Evolutionary conservation across 352 stramenopile genomes (phyloP), one percentile per base, ranked within the genome.

Genomic region (Phytophthora pinifolia): DNA sequence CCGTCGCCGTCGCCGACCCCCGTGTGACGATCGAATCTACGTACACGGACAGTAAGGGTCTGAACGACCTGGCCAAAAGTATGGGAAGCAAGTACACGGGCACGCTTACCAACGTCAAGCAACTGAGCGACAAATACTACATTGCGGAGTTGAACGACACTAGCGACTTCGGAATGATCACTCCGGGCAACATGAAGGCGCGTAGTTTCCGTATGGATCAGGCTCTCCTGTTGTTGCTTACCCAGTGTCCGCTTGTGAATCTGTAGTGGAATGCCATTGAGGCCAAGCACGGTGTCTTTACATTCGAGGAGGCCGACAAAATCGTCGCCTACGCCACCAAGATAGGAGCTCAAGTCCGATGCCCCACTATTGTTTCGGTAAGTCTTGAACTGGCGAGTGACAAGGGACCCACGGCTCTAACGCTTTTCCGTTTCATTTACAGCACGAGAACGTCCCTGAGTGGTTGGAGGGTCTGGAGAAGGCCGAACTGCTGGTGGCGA

Each of bases 111-210:
- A 46, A 56, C 34, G 20, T 54, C 14, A 55, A 55, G 9, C 44
- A 62, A n/a, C 34, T 62, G 35, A 32, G 35, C 8, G 54, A 62
- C 17, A 33, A 39, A 25, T 54, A 62, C 36, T 62, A 55, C 30
- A 14, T 17, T 10, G 32, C 41, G n/a, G n/a, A 53, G 27, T 46
- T 67, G 37, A 58, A 58, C 20, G 58, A 58, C 39, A 46, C 13
- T 17, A 38, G 45, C 8, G 46, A 67, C 27, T 67, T 62, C 2
- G 59, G 59, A 9, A 56, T 62, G 46, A 47, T 62, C 39, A 67
- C 59, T 9, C 59, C 59, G 10, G 35, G 6, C 30, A 67, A 62
- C 38, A 67, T 67, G 59, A 62, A 57, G 59, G 59, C 62, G 9
- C 9, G 58, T 41, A n/a, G 14, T 44, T 42, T 48, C 6, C 15